Percentiles rank a stretch among this genome's conserved stretches.
These are phyloP conservation scores for Myochromella boudieri DNA, from an alignment of 768 basidiomycete genomes.

Conservation along the genomic window DNA sequence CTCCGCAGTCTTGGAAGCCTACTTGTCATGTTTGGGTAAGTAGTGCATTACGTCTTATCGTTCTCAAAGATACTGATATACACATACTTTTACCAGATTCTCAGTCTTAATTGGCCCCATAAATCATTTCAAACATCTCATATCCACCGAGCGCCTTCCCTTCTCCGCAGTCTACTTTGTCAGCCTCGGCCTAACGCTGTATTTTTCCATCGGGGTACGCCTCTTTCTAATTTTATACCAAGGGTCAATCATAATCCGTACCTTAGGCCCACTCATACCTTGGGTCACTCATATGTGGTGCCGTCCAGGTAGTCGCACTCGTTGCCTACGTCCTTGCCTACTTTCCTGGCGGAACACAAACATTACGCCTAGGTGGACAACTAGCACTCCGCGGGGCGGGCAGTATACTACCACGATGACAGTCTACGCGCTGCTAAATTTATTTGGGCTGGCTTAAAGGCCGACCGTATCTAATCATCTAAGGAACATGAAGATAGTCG, in stretches of 20 bases:
- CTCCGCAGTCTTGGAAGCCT: constrained; percentile 73
- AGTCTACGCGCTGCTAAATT: too few relatives aligned
- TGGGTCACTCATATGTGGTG: constrained; percentile 80
- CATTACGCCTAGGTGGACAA: constrained; percentile 76
- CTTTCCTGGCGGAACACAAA: constrained; percentile 89
- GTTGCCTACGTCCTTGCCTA: constrained; percentile 91
- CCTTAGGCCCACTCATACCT: constrained; percentile 78
- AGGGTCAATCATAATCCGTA: constrained; percentile 1
- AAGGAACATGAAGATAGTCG: too few relatives aligned
- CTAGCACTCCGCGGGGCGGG: constrained; percentile 84
- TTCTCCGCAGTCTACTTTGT: constrained; percentile 83
- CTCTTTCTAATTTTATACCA: neutral
- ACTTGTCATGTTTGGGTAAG: constrained; percentile 95
- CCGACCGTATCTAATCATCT: too few relatives aligned
- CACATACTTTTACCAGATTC: constrained; percentile 48
- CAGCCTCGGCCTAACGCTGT: constrained; percentile 84
- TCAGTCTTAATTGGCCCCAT: constrained; percentile 87
- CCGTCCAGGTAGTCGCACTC: constrained; percentile 83
- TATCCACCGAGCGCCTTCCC: constrained; percentile 80
- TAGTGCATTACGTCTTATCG: neutral
- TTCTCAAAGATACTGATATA: neutral
- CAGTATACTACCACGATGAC: constrained; percentile 73
- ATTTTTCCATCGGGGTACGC: constrained; percentile 87
- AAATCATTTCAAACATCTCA: constrained; percentile 87
- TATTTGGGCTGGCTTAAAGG: too few relatives aligned